Evolutionary conservation across 192 early-diverging fungal genomes (phyloP).

Genomic region (Lunasporangiospora selenospora): DNA sequence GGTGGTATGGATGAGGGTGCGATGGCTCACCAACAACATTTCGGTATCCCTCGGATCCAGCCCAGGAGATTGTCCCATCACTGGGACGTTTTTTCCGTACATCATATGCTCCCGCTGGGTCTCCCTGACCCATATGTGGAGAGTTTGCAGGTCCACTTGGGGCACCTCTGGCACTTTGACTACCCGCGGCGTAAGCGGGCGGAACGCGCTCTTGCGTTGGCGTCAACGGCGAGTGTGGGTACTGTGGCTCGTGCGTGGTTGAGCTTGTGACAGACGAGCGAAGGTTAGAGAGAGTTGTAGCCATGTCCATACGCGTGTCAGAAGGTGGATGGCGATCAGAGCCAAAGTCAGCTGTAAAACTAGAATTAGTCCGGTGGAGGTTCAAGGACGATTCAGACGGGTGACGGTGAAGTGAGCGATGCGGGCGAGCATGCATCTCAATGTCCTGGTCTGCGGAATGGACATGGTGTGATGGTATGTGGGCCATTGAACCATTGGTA

Average conservation of each 20-base stretch:
- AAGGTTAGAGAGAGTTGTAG: constrained; percentile 9
- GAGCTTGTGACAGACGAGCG: too few relatives aligned
- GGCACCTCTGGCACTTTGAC: background rate
- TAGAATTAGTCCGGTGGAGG: constrained; percentile 11
- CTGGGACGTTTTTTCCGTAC: constrained; percentile 32
- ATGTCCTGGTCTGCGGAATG: constrained; percentile 26
- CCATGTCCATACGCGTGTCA: constrained; percentile 20
- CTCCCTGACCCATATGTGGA: background rate
- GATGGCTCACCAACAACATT: constrained; percentile 1
- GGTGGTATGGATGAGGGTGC: constrained; percentile 8
- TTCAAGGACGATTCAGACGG: constrained; percentile 41
- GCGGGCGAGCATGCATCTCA: constrained; percentile 22
- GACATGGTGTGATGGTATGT: constrained; percentile 7
- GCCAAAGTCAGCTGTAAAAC: too few relatives aligned
- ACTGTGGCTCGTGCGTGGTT: background rate
- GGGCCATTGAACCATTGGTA: constrained; percentile 20
- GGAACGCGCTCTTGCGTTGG: constrained; percentile 33
- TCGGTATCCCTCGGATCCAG: background rate
- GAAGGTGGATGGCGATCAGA: too few relatives aligned
- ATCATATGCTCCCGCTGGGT: constrained; percentile 11
- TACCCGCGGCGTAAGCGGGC: constrained; percentile 16
- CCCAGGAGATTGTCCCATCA: constrained; percentile 26
- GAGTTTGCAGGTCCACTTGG: background rate
- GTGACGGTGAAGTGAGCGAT: constrained; percentile 34
- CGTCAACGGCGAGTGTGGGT: constrained; percentile 20